A percentile compares a stretch with the other conserved stretches of the same genome.
Evolutionary conservation across 2,329 filamentous ascomycete genomes (phyloP).

Genomic region (Tolypocladium amazonense): DNA sequence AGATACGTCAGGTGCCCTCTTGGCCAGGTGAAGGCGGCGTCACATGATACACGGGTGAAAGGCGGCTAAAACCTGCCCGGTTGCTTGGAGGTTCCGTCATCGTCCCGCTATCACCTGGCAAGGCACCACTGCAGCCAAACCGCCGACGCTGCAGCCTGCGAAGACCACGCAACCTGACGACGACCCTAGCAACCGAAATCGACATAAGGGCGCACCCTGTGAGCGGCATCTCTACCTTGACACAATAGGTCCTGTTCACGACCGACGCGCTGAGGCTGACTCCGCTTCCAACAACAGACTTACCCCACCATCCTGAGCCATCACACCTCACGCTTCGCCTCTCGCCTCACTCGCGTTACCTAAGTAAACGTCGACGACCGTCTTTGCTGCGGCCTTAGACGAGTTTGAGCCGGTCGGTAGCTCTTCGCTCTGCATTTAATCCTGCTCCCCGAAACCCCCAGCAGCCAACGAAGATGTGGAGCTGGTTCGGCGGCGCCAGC

Average conservation of each 20-base stretch:
- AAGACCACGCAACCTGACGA: not conserved
- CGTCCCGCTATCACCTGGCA: slow-evolving; percentile 8
- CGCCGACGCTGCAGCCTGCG: slow-evolving; percentile 1
- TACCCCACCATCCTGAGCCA: not conserved
- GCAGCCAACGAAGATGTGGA: slow-evolving; percentile 46
- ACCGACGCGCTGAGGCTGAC: not conserved
- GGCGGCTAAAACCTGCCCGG: slow-evolving; percentile 12
- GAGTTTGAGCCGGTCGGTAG: not conserved
- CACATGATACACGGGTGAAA: slow-evolving; percentile 20
- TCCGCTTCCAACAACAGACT: not conserved
- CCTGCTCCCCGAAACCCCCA: not conserved
- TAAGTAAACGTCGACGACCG: not conserved
- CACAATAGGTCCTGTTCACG: not conserved
- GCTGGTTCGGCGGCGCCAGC: slow-evolving; percentile 82
- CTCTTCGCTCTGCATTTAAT: not conserved
- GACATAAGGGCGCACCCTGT: not conserved
- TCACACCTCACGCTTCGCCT: not conserved
- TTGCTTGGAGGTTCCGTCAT: slow-evolving; percentile 19
- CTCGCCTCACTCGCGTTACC: not conserved
- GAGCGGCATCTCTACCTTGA: not conserved
- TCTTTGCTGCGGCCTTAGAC: not conserved
- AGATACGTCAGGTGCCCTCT: not conserved
- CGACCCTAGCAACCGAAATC: not conserved
- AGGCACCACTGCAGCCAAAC: not conserved
- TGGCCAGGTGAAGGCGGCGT: slow-evolving; percentile 13